Conservation (phyloP, 768 basidiomycete genomes). For the Suillus hirtellus region DNA sequence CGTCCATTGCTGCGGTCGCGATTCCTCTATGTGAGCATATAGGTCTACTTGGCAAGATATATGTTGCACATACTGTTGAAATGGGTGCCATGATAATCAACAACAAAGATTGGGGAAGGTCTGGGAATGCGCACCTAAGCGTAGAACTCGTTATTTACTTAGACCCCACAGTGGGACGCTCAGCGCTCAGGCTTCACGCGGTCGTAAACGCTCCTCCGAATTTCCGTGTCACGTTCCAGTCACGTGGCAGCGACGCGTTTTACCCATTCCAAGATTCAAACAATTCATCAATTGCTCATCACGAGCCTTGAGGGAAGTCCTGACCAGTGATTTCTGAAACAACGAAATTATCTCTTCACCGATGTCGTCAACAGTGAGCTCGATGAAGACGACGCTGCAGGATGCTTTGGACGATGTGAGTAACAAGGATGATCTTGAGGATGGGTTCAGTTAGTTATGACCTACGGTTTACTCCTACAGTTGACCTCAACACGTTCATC, state of each 20-base stretch:
- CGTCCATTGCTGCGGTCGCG: conserved; percentile 60
- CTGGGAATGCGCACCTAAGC: conserved; percentile 16
- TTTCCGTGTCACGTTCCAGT: conserved; percentile 21
- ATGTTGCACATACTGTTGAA: conserved; percentile 44
- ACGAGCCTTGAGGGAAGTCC: neutral
- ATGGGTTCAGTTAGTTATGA: conserved; percentile 12
- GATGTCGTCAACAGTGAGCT: conserved; percentile 14
- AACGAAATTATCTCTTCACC: neutral
- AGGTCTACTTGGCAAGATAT: conserved; percentile 1
- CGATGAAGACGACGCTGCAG: conserved; percentile 51
- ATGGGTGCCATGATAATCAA: conserved; percentile 54
- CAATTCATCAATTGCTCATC: conserved; percentile 1
- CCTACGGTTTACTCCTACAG: conserved; percentile 35
- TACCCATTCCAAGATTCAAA: neutral
- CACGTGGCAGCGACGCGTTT: conserved; percentile 33
- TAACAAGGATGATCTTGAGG: conserved; percentile 3
- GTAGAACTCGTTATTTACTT: conserved; percentile 1
- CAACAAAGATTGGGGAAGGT: neutral
- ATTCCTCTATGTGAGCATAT: conserved; percentile 15
- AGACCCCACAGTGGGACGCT: conserved; percentile 4
- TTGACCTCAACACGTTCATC: conserved; percentile 64
- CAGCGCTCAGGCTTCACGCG: neutral
- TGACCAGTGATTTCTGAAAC: neutral
- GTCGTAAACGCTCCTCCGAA: conserved; percentile 16
- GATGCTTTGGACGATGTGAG: conserved; percentile 71